phyloP scores from a whole-genome alignment of 352 stramenopile species.

The Phytophthora fragariaefolia region DNA sequence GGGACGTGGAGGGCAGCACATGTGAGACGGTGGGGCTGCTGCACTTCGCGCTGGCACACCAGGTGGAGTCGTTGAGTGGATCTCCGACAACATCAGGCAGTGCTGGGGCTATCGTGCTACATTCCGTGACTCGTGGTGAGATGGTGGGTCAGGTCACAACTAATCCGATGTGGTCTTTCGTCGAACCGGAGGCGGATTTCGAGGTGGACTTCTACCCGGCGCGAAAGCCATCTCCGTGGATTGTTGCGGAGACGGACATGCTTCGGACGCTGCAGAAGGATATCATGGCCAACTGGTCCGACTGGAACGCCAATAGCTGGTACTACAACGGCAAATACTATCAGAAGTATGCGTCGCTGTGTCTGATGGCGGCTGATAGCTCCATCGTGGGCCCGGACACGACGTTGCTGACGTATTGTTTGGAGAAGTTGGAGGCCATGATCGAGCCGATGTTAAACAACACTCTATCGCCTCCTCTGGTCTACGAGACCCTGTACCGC shows the following conservation, averaged over 20 bases:
- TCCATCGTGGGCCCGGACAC: slow-evolving; percentile 58
- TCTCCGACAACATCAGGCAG: slow-evolving; percentile 24
- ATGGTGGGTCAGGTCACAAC: slow-evolving; percentile 57
- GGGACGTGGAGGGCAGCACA: slow-evolving; percentile 52
- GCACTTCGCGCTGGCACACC: slow-evolving; percentile 75
- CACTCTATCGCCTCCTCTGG: slow-evolving; percentile 48
- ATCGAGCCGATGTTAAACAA: slow-evolving; percentile 72
- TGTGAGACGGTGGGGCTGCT: slow-evolving; percentile 56
- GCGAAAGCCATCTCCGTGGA: slow-evolving; percentile 31
- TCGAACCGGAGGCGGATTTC: slow-evolving; percentile 54
- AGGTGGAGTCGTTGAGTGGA: slow-evolving; percentile 51
- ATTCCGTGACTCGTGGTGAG: slow-evolving; percentile 60
- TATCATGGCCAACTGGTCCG: slow-evolving; percentile 59
- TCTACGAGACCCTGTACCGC: slow-evolving; percentile 74
- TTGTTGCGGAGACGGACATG: slow-evolving; percentile 53
- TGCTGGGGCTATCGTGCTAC: slow-evolving; percentile 41
- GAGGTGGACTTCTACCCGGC: slow-evolving; percentile 66
- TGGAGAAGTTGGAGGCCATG: slow-evolving; percentile 64
- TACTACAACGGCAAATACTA: slow-evolving; percentile 83
- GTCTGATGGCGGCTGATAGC: slow-evolving; percentile 66
- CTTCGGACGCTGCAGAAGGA: slow-evolving; percentile 54
- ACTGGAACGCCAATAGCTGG: slow-evolving; percentile 55
- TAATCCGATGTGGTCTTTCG: slow-evolving; percentile 51
- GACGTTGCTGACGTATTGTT: slow-evolving; percentile 48
- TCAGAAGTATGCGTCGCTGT: slow-evolving; percentile 85